These are phyloP conservation scores for Yamadazyma songkhlaensis DNA, from an alignment of 1,139 yeast species.

Conservation along the genomic window DNA sequence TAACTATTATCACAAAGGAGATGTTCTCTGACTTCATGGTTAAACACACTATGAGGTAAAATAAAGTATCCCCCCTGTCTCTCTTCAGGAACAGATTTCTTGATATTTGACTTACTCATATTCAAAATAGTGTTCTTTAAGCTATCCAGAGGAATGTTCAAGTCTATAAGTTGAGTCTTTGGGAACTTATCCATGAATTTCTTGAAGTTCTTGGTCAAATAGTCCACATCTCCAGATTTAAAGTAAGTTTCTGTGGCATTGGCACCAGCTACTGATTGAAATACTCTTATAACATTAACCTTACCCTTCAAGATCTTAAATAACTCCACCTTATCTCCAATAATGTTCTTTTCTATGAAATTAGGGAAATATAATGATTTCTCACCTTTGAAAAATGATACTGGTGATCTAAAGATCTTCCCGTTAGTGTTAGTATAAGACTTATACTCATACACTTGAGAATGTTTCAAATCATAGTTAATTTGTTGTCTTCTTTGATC, in stretches of 20 bases:
- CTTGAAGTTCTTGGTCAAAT: conserved; percentile 28
- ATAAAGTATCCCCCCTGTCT: conserved; percentile 63
- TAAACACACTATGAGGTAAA: conserved; percentile 59
- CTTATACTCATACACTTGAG: conserved; percentile 84
- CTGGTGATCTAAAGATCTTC: conserved; percentile 79
- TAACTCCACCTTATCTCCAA: conserved; percentile 34
- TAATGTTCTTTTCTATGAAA: conserved; percentile 58
- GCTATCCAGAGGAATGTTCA: conserved; percentile 70
- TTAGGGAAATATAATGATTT: conserved; percentile 86
- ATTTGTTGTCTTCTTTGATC: conserved; percentile 53
- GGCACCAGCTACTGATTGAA: conserved; percentile 71
- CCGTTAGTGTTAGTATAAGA: conserved; percentile 80
- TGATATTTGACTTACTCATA: conserved; percentile 45
- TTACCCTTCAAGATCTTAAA: conserved; percentile 44
- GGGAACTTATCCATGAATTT: conserved; percentile 40
- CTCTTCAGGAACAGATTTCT: conserved; percentile 40
- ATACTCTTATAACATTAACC: conserved; percentile 63
- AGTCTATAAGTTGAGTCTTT: conserved; percentile 65
- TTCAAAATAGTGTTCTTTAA: conserved; percentile 64
- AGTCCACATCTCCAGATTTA: conserved; percentile 35
- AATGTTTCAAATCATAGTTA: conserved; percentile 76
- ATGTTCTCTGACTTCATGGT: conserved; percentile 56
- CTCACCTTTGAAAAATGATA: conserved; percentile 70
- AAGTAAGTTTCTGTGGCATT: conserved; percentile 64
- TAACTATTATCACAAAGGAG: conserved; percentile 71